A percentile compares a stretch with the other conserved stretches of the same genome.
phyloP scores from a whole-genome alignment of 805 yeast genomes.

The Myxozyma udenii region DNA sequence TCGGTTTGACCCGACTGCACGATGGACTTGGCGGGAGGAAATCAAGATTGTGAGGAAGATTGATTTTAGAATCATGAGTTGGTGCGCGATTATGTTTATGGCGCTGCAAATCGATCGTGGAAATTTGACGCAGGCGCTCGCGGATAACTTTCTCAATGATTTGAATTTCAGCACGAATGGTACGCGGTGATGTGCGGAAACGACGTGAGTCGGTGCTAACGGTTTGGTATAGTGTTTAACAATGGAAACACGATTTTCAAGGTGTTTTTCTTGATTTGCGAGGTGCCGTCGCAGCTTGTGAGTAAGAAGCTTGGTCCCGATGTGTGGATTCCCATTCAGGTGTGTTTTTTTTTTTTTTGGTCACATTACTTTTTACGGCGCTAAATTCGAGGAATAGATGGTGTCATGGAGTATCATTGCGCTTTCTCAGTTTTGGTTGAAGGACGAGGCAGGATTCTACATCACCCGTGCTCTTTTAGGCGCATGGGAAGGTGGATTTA shows the following conservation, averaged over 20 bases:
- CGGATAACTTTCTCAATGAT: slow-evolving; percentile 54
- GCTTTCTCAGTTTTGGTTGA: slow-evolving; percentile 48
- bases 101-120: slow-evolving; percentile 57
- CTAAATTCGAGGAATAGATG: slow-evolving; percentile 34
- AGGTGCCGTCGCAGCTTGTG: slow-evolving; percentile 63
- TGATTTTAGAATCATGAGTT: slow-evolving; percentile 51
- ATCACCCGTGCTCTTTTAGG: slow-evolving; percentile 55
- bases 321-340: slow-evolving; percentile 57
- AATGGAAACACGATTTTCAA: slow-evolving; percentile 47
- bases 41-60: slow-evolving; percentile 47
- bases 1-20: slow-evolving; percentile 55
- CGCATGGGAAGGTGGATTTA: slow-evolving; percentile 59
- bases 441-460: slow-evolving; percentile 44
- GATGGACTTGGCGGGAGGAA: slow-evolving; percentile 59
- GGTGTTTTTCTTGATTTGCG: slow-evolving; percentile 54
- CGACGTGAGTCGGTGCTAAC: neutral
- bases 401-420: slow-evolving; percentile 55
- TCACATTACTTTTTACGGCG: too few species aligned
- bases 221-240: slow-evolving; percentile 5
- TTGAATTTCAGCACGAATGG: slow-evolving; percentile 50
- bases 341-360: neutral
- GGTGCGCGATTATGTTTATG: slow-evolving; percentile 56
- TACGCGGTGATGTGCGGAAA: neutral
- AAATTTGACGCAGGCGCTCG: slow-evolving; percentile 52
- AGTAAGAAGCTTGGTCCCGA: slow-evolving; percentile 66